Percentiles rank a stretch among this genome's conserved stretches.
Conservation (phyloP, 352 stramenopile species). For the Pythium aphanidermatum region DNA sequence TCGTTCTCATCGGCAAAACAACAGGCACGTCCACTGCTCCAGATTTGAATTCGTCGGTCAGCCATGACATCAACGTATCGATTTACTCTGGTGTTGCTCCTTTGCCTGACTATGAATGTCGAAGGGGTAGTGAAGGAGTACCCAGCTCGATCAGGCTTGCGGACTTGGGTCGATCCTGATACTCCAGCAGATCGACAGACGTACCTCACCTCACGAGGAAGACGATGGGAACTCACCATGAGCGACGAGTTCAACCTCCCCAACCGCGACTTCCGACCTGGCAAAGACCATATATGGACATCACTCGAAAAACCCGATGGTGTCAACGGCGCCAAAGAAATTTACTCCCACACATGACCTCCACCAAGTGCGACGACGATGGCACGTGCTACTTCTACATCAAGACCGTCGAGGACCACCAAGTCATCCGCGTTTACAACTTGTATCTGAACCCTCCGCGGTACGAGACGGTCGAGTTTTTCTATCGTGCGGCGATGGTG, state of each 20-base stretch:
- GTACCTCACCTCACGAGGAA: constrained; percentile 35
- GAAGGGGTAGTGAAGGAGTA: constrained; percentile 14
- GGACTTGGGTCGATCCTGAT: constrained; percentile 43
- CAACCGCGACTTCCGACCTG: constrained; percentile 84
- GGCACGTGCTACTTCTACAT: constrained; percentile 60
- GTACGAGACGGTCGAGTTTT: constrained; percentile 41
- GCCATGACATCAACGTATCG: no score
- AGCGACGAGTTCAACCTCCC: constrained; percentile 24
- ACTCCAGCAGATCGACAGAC: constrained; percentile 31
- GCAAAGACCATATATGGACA: constrained; percentile 91
- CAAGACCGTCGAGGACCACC: constrained; percentile 36
- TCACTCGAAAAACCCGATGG: constrained; percentile 93
- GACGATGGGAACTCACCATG: background rate
- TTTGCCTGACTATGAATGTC: background rate
- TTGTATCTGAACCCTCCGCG: constrained; percentile 39
- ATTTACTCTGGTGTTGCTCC: no score
- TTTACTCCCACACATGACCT: constrained; percentile 89
- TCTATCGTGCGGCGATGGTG: constrained; percentile 68
- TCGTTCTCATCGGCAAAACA: no score
- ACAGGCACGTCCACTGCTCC: no score
- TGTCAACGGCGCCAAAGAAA: constrained; percentile 88
- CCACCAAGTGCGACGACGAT: constrained; percentile 46
- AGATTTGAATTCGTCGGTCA: no score
- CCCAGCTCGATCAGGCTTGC: constrained; percentile 42
- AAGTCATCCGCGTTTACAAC: constrained; percentile 51